Conservation (phyloP, 2,329 filamentous ascomycete genomes). For the Colletotrichum falcatum region DNA sequence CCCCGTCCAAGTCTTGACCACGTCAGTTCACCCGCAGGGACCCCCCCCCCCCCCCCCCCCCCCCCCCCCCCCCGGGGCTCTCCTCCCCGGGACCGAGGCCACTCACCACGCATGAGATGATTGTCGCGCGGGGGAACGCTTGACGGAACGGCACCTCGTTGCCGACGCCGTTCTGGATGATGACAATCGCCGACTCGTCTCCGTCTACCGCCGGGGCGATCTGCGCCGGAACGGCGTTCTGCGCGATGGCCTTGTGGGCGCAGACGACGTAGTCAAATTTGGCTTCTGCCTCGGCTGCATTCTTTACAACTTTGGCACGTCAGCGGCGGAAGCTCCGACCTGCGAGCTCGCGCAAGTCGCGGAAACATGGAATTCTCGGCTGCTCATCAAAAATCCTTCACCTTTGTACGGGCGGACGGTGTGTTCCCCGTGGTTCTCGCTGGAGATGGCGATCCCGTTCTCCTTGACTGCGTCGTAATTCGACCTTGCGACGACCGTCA, state of each 20-base stretch:
- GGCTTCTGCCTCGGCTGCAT: slow-evolving; percentile 57
- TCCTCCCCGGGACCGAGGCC: neutral
- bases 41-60: too few species aligned
- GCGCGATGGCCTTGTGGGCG: slow-evolving; percentile 65
- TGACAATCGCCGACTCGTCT: slow-evolving; percentile 62
- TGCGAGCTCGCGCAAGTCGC: too few species aligned
- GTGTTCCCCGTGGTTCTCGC: slow-evolving; percentile 67
- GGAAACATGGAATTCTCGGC: neutral
- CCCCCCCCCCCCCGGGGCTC: too few species aligned
- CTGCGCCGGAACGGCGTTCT: slow-evolving; percentile 51
- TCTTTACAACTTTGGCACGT: slow-evolving; percentile 56
- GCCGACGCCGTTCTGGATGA: slow-evolving; percentile 72
- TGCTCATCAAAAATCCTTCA: slow-evolving; percentile 42
- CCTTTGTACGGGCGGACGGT: slow-evolving; percentile 60
- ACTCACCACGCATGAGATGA: slow-evolving; percentile 67
- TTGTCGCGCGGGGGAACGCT: slow-evolving; percentile 62
- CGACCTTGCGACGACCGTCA: slow-evolving; percentile 71
- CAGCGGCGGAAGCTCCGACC: neutral
- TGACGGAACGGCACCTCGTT: slow-evolving; percentile 67
- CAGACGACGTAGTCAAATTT: slow-evolving; percentile 69
- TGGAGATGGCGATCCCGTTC: slow-evolving; percentile 65
- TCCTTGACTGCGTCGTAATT: slow-evolving; percentile 67
- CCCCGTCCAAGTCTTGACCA: slow-evolving; percentile 63
- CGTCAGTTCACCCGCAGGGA: slow-evolving; percentile 4
- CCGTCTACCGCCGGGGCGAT: slow-evolving; percentile 52